These are phyloP conservation scores for Kregervanrija delftensis DNA, from an alignment of 805 yeast genomes.

Conservation along the genomic window DNA sequence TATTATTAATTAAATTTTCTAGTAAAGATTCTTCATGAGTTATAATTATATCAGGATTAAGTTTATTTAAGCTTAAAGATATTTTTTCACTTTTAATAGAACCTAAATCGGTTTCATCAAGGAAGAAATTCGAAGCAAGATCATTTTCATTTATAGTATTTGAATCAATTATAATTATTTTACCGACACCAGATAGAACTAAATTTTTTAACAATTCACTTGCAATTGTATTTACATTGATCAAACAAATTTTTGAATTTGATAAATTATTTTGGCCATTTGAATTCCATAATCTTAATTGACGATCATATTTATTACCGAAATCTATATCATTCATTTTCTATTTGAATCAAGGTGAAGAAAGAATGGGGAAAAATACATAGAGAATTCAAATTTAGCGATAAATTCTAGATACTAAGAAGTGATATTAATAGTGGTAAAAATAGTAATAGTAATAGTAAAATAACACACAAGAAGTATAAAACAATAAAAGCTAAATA, in stretches of 20 bases:
- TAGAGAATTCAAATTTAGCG: background rate
- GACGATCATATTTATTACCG: slow-evolving; percentile 71
- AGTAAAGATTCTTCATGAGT: slow-evolving; percentile 13
- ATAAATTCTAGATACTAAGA: background rate
- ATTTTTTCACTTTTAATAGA: slow-evolving; percentile 32
- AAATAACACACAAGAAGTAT: too few relatives aligned
- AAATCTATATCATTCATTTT: slow-evolving; percentile 27
- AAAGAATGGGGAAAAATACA: background rate
- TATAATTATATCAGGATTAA: slow-evolving; percentile 55
- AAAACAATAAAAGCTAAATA: background rate
- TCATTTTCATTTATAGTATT: slow-evolving; percentile 33
- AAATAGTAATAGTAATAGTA: background rate
- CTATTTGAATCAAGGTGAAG: background rate
- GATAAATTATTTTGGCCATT: slow-evolving; percentile 64
- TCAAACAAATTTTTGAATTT: slow-evolving; percentile 50
- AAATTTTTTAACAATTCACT: slow-evolving; percentile 73
- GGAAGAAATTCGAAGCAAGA: slow-evolving; percentile 57
- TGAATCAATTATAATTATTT: slow-evolving; percentile 52
- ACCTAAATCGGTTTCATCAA: slow-evolving; percentile 39
- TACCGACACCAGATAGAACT: slow-evolving; percentile 63
- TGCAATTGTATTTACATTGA: slow-evolving; percentile 51
- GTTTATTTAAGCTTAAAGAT: slow-evolving; percentile 37
- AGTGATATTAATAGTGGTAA: background rate
- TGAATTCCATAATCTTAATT: slow-evolving; percentile 78
- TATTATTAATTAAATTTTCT: slow-evolving; percentile 8